Percentiles rank a stretch among this genome's conserved stretches.
Conservation (phyloP, 2,329 filamentous ascomycete species). For the Paracoccidioides brasiliensis region DNA sequence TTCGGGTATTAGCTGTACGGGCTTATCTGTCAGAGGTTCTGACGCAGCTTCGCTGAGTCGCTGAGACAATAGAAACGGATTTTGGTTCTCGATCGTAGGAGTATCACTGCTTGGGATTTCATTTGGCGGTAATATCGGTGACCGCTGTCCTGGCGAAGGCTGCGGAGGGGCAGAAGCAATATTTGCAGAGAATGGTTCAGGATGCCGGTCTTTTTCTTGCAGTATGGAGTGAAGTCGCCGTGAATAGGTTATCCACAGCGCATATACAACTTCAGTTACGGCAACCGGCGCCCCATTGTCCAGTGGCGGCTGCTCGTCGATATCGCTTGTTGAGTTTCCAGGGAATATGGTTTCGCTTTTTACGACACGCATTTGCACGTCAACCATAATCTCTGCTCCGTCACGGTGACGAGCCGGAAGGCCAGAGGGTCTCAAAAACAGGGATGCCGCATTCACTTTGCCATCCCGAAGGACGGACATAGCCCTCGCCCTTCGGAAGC, state of each 20-base stretch:
- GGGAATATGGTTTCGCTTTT: slow-evolving; percentile 63
- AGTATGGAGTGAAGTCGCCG: slow-evolving; percentile 72
- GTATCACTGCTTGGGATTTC: slow-evolving; percentile 15
- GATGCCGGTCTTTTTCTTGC: slow-evolving; percentile 45
- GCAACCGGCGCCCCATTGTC: slow-evolving; percentile 32
- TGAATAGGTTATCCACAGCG: slow-evolving; percentile 94
- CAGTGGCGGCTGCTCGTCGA: slow-evolving; percentile 49
- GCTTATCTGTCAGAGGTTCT: slow-evolving; percentile 31
- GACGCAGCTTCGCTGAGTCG: slow-evolving; percentile 40
- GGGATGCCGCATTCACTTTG: slow-evolving; percentile 60
- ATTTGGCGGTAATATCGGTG: slow-evolving; percentile 20
- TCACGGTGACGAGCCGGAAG: slow-evolving; percentile 79
- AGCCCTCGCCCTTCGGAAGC: slow-evolving; percentile 78
- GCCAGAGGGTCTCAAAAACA: slow-evolving; percentile 74
- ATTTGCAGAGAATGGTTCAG: slow-evolving; percentile 43
- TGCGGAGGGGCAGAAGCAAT: slow-evolving; percentile 61
- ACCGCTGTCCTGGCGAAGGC: slow-evolving; percentile 62
- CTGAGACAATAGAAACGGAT: slow-evolving; percentile 36
- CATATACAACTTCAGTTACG: slow-evolving; percentile 75
- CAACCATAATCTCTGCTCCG: slow-evolving; percentile 81
- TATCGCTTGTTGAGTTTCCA: slow-evolving; percentile 48
- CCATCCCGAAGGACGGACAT: slow-evolving; percentile 74
- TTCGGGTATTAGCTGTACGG: slow-evolving; percentile 25
- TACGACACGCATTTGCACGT: slow-evolving; percentile 92
- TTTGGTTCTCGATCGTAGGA: slow-evolving; percentile 21